Evolutionary conservation across 306 rosid genomes (phyloP).

Genomic region (Datisca glomerata): DNA sequence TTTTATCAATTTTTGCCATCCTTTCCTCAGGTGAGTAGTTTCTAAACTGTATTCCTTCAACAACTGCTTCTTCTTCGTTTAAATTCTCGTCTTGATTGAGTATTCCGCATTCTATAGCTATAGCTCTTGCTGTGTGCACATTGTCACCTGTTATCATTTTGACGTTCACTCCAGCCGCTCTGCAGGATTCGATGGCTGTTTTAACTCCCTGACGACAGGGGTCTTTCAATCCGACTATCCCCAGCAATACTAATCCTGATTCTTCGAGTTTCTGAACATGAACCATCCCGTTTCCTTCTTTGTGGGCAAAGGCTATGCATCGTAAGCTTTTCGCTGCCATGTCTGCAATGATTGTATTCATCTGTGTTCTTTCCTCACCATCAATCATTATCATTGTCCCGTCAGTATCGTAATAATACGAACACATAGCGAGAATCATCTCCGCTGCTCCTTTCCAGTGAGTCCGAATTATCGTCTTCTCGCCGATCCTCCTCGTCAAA

Average conservation of each 20-base stretch:
- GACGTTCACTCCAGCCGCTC: slow-evolving; percentile 14
- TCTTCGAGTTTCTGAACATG: slow-evolving; percentile 11
- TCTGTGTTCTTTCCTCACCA: slow-evolving; percentile 1
- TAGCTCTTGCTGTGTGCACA: slow-evolving; percentile 16
- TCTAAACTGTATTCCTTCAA: slow-evolving; percentile 13
- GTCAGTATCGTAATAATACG: slow-evolving; percentile 5
- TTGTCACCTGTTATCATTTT: slow-evolving; percentile 21
- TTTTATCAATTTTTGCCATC: slow-evolving; percentile 6
- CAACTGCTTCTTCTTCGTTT: slow-evolving; percentile 1
- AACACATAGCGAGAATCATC: slow-evolving; percentile 15
- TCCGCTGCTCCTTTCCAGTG: slow-evolving; percentile 23
- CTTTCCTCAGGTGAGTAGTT: slow-evolving; percentile 16
- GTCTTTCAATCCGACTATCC: slow-evolving; percentile 15
- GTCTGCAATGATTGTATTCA: slow-evolving; percentile 3
- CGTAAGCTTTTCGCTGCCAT: slow-evolving; percentile 21
- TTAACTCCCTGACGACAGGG: slow-evolving; percentile 15
- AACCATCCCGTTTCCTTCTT: not conserved
- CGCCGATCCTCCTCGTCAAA: not conserved
- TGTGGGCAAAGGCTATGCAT: slow-evolving; percentile 17
- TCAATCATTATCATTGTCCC: slow-evolving; percentile 12
- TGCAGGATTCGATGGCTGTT: slow-evolving; percentile 14
- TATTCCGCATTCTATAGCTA: slow-evolving; percentile 17
- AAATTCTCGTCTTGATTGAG: slow-evolving; percentile 1
- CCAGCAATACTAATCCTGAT: slow-evolving; percentile 6
- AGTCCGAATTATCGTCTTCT: slow-evolving; percentile 4